phyloP scores from a whole-genome alignment of 2,329 filamentous ascomycete genomes.

The Venturia effusa region DNA sequence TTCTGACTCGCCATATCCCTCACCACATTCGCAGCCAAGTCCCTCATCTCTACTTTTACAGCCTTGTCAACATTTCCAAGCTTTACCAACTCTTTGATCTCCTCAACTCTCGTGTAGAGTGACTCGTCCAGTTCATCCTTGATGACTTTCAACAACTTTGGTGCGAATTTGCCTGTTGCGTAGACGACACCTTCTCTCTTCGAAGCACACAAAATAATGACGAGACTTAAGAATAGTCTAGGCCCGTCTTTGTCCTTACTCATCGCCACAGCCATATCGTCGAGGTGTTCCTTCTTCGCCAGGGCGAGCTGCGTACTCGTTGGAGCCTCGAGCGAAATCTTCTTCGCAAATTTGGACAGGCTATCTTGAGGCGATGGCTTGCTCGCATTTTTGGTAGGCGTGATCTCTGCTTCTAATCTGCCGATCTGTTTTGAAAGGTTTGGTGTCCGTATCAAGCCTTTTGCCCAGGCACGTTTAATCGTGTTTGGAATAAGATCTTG shows the following conservation, averaged over 20 bases:
- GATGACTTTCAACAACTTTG: slow-evolving; percentile 27
- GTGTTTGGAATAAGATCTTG: slow-evolving; percentile 25
- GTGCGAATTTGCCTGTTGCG: slow-evolving; percentile 30
- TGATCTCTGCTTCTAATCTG: slow-evolving; percentile 19
- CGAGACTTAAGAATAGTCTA: slow-evolving; percentile 25
- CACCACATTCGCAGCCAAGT: slow-evolving; percentile 14
- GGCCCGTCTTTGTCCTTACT: slow-evolving; percentile 26
- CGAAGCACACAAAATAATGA: slow-evolving; percentile 24
- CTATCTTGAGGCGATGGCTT: slow-evolving; percentile 3
- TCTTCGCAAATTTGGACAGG: slow-evolving; percentile 20
- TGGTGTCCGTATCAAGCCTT: slow-evolving; percentile 21
- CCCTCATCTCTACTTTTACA: slow-evolving; percentile 24
- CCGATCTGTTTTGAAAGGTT: slow-evolving; percentile 22
- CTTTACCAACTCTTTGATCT: slow-evolving; percentile 28
- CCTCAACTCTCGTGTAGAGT: slow-evolving; percentile 22
- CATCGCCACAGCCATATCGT: slow-evolving; percentile 24
- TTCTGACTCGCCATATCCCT: background rate
- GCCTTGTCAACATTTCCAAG: slow-evolving; percentile 20
- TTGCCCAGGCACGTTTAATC: slow-evolving; percentile 21
- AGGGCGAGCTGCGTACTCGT: slow-evolving; percentile 12
- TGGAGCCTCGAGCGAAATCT: slow-evolving; percentile 19
- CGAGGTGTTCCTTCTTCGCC: slow-evolving; percentile 20
- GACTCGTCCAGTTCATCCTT: slow-evolving; percentile 18
- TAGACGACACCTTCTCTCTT: slow-evolving; percentile 25
- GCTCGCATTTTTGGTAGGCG: slow-evolving; percentile 9